Conservation (phyloP, 106 monocot genomes). For the Allium sativum region DNA sequence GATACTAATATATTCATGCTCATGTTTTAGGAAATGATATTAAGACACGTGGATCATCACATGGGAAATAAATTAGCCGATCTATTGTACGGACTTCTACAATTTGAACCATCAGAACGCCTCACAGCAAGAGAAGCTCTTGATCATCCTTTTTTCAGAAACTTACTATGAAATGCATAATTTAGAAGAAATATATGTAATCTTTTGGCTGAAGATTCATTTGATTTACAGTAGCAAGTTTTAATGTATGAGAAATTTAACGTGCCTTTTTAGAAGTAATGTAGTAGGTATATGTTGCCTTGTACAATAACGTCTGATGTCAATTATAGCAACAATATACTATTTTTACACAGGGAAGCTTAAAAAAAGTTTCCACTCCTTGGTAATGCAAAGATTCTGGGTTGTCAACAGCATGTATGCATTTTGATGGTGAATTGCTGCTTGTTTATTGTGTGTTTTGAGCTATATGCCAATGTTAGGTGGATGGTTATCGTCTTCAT, state of each 20-base stretch:
- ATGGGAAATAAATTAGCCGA: constrained; percentile 34
- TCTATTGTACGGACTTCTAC: constrained; percentile 54
- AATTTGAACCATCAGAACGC: constrained; percentile 68
- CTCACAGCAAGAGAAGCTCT: constrained; percentile 77
- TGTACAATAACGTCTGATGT: neutral
- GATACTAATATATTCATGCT: too few species aligned
- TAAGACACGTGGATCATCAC: constrained; percentile 27
- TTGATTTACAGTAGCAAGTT: neutral
- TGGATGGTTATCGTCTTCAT: too few species aligned
- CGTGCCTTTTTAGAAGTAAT: too few species aligned
- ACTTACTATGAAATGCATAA: constrained; percentile 14
- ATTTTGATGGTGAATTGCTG: too few species aligned
- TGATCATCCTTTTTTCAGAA: constrained; percentile 62
- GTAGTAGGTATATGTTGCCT: too few species aligned
- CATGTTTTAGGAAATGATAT: constrained; percentile 43
- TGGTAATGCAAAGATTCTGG: too few species aligned
- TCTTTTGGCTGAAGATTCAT: neutral
- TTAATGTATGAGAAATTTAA: neutral
- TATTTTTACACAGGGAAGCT: too few species aligned
- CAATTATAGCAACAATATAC: neutral
- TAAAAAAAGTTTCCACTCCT: too few species aligned
- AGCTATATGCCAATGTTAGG: too few species aligned
- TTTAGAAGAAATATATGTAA: neutral
- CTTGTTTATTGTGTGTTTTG: too few species aligned
- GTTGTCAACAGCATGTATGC: too few species aligned